Base-by-base conservation (phyloP, 106 monocot genomes). In the Vanilla planifolia region DNA sequence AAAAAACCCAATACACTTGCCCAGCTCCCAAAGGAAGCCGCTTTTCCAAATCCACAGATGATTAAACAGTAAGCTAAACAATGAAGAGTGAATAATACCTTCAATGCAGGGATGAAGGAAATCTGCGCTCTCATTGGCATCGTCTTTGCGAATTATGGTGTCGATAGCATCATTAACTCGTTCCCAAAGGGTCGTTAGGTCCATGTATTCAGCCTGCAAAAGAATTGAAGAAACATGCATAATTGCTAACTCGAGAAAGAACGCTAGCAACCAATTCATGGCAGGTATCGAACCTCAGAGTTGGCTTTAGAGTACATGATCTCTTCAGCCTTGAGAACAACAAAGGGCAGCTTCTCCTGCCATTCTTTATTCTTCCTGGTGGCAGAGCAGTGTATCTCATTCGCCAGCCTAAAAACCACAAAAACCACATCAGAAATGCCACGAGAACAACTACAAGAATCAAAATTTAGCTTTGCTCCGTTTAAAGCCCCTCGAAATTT, bases 231-330 rank as follows among this genome's bases (percentile, higher is more conserved):
- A 3, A 6, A 19, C 20, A 19, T 15, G 16, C 1, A 20, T 34
- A 57, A 16, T 55, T 29, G 6, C 6, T 33, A 33, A 7, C 33
- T 19, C 34, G 35, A 1, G 14, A 53, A 5, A 27, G 28, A 28
- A 53, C 35, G 17, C 17, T 8, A 32, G 10, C 20, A 57, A 9
- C 32, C 32, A 15, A n/a, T 55, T 50, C 26, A 5, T 20, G 21
- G 20, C 6, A 11, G 15, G 35, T 28, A 36, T 37, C 19, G 21
- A 24, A 89, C 80, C 87, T 92, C 92, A 25, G 92, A 92, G 62
- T 88, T 86, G 67, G 92, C 92, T 69, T 92, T 92, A 43, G 88
- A 92, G 60, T 92, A 92, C 75, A 92, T 77, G 68, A 92, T 84
- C 76, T 92, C 92, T 75, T 92, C 92, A 6, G 81, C 92, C 55